Evolutionary conservation across 192 early-diverging fungal genomes (phyloP).

Genomic region (Chytriomyces sp.): DNA sequence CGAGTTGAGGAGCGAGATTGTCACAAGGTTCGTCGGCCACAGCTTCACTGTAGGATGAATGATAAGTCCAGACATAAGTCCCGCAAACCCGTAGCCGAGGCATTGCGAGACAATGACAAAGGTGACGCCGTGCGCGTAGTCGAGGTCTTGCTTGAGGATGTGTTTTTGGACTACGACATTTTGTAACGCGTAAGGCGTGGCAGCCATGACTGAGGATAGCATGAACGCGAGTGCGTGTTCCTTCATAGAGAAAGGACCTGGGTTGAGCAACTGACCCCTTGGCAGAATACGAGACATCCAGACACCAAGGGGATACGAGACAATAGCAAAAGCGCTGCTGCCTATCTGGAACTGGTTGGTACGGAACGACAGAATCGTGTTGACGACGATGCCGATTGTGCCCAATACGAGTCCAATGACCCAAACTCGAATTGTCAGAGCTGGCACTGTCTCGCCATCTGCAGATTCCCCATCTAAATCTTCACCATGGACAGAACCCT

Average conservation of each 20-base stretch:
- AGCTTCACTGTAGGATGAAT: constrained; percentile 82
- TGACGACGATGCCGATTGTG: constrained; percentile 4
- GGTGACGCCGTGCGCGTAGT: background rate
- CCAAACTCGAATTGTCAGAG: constrained; percentile 51
- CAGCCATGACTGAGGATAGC: background rate
- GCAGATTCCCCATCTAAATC: too few relatives aligned
- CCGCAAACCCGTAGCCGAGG: constrained; percentile 54
- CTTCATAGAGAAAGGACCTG: constrained; percentile 64
- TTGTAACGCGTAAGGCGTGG: background rate
- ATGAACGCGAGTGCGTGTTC: constrained; percentile 65
- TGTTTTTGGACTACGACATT: constrained; percentile 14
- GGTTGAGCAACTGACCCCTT: constrained; percentile 37
- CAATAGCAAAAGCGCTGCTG: background rate
- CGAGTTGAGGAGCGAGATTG: constrained; percentile 75
- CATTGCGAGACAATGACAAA: constrained; percentile 54
- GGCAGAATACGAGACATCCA: constrained; percentile 44
- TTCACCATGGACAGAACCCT: too few relatives aligned
- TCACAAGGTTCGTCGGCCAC: constrained; percentile 68
- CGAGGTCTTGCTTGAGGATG: constrained; percentile 1
- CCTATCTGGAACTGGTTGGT: background rate
- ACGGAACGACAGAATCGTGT: background rate
- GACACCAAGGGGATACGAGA: background rate
- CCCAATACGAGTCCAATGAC: constrained; percentile 29
- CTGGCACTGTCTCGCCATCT: too few relatives aligned
- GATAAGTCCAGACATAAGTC: constrained; percentile 66